Percentiles rank a stretch among this genome's conserved stretches.
Evolutionary conservation across 805 yeast species (phyloP).

Genomic region (Candida krabiensis): DNA sequence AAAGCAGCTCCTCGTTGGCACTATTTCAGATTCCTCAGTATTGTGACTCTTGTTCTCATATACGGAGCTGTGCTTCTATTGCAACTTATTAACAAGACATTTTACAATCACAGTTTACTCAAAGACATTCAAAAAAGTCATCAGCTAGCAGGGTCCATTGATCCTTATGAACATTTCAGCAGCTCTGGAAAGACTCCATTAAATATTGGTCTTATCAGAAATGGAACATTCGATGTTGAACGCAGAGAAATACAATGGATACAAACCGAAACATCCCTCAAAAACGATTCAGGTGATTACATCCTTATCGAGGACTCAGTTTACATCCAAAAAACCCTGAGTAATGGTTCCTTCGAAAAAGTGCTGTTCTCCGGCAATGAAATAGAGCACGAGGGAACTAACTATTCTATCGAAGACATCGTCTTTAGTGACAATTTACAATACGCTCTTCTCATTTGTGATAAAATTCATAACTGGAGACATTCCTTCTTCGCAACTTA

Average conservation of each 20-base stretch:
- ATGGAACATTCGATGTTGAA: conserved; percentile 55
- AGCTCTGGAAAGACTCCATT: conserved; percentile 27
- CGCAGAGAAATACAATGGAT: conserved; percentile 71
- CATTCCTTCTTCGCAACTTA: conserved; percentile 66
- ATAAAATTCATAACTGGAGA: conserved; percentile 66
- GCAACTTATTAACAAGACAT: conserved; percentile 19
- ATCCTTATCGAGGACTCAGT: conserved; percentile 46
- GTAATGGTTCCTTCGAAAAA: conserved; percentile 43
- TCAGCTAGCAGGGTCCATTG: too few species aligned
- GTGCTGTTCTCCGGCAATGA: conserved; percentile 50
- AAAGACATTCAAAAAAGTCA: too few species aligned
- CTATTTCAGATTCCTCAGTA: too few species aligned
- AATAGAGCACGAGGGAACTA: conserved; percentile 39
- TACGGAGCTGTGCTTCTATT: conserved; percentile 27
- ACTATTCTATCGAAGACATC: conserved; percentile 50
- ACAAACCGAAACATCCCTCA: conserved; percentile 43
- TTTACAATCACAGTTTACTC: conserved; percentile 15
- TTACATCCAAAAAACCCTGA: conserved; percentile 57
- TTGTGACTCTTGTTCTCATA: conserved; percentile 15
- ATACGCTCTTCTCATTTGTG: conserved; percentile 58
- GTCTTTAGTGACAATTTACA: conserved; percentile 67
- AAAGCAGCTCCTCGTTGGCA: too few species aligned
- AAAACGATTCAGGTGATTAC: conserved; percentile 66
- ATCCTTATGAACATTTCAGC: too few species aligned
- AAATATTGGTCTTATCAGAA: conserved; percentile 47